Base-by-base conservation (phyloP, 805 yeast species). In the Zygosaccharomyces rouxii region DNA sequence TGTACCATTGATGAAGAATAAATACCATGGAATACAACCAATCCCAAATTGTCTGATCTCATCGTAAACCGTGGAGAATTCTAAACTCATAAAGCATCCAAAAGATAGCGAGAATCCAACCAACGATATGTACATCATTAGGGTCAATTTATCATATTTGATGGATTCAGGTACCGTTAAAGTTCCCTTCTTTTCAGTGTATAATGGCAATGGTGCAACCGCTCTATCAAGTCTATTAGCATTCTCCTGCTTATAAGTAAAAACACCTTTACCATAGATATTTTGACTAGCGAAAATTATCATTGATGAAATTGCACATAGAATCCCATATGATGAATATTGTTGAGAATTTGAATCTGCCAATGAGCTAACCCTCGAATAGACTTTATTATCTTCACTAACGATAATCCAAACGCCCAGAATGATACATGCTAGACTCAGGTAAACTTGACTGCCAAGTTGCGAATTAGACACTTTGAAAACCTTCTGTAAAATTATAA, bases 201-300 rank as follows among this genome's bases (percentile, higher is more conserved):
- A 56, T 1, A 49, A 28, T 9, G 63, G 62, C 11, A 58, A 38
- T 23, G 63, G 61, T 2, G 64, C 53, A 11, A 51, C 51, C 19
- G 47, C 51, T 14, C 41, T 43, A 4, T 29, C 38, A 5, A 23
- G 11, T 11, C 38, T 10, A 35, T 19, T 41, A 10, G 33, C 44
- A 16, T 14, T 38, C 7, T 45, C 44, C 10, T 42, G 60, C 46
- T 66, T 68, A 55, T 59, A 67, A 31, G 90, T 87, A 52, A 89
- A 78, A 35, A 89, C 81, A 54, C 81, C 83, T 68, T 89, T 89
- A 33, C 94, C 89, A 66, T 87, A 89, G 39, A 89, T 86, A 62
- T 89, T 89, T 61, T 89, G 96, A 2, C 82, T 78, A 4, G 92
- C 95, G 71, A 89, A 89, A 16, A 88, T 79, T 6, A 85, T 63